Conservation (phyloP, 2,329 filamentous ascomycete genomes). For the Cytospora leucostoma region DNA sequence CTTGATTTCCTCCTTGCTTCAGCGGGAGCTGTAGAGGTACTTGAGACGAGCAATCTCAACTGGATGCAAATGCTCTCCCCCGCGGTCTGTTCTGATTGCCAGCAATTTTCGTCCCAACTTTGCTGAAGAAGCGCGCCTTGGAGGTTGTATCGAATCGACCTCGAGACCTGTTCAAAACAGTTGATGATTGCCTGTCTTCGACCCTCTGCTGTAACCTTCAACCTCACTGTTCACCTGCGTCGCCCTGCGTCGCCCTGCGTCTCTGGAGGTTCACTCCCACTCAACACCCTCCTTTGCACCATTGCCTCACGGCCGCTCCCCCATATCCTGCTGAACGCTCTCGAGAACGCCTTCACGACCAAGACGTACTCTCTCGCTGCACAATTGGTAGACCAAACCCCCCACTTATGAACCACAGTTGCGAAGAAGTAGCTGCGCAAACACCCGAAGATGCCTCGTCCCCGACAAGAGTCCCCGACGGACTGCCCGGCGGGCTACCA, state of each 20-base stretch:
- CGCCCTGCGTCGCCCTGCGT: background rate
- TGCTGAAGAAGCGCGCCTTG: background rate
- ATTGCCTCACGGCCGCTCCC: background rate
- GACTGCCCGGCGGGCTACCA: conserved; percentile 36
- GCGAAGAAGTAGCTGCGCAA: background rate
- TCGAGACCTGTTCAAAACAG: background rate
- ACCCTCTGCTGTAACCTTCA: background rate
- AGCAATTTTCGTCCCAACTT: background rate
- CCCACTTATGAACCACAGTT: background rate
- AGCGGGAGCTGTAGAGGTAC: background rate
- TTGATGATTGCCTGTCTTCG: background rate
- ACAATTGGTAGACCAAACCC: background rate
- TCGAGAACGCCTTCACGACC: background rate
- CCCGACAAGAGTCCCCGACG: background rate
- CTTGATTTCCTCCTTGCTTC: background rate
- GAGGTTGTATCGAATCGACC: background rate
- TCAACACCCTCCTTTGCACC: background rate
- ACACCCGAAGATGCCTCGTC: background rate
- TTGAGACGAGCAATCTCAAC: background rate
- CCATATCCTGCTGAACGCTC: background rate
- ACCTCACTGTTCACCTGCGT: background rate
- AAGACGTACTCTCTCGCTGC: too few relatives aligned
- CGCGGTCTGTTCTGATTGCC: background rate
- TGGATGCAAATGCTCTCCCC: background rate
- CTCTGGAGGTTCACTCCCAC: background rate